A percentile compares a stretch with the other conserved stretches of the same genome.
Evolutionary conservation across 2,329 filamentous ascomycete genomes (phyloP).

Genomic region (Neonectria neomacrospora): DNA sequence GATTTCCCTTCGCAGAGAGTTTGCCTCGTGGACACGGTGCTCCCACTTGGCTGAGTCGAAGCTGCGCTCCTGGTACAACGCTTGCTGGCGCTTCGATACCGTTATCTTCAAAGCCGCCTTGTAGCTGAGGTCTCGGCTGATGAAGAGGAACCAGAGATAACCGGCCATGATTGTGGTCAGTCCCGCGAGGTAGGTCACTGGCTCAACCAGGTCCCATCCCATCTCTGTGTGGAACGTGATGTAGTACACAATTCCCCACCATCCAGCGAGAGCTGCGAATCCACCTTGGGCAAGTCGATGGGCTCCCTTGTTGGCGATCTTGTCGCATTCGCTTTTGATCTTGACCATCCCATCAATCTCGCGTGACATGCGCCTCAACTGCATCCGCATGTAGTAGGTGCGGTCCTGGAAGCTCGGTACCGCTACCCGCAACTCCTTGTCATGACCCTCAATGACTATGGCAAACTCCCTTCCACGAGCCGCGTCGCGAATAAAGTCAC

Average conservation of each 20-base stretch:
- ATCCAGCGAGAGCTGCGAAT: slow-evolving; percentile 76
- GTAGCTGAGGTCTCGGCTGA: slow-evolving; percentile 90
- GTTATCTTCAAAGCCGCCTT: slow-evolving; percentile 88
- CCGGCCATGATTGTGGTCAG: slow-evolving; percentile 87
- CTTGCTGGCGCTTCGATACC: slow-evolving; percentile 79
- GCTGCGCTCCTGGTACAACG: slow-evolving; percentile 78
- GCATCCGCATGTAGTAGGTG: slow-evolving; percentile 87
- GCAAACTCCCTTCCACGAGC: slow-evolving; percentile 86
- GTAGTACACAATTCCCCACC: slow-evolving; percentile 87
- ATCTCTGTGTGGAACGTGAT: slow-evolving; percentile 77
- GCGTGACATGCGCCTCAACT: slow-evolving; percentile 76
- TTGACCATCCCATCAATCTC: slow-evolving; percentile 76
- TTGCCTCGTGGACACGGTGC: slow-evolving; percentile 80
- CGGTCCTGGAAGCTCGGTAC: slow-evolving; percentile 90
- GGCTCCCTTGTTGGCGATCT: slow-evolving; percentile 78
- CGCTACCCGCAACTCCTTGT: slow-evolving; percentile 75
- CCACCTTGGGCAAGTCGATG: slow-evolving; percentile 84
- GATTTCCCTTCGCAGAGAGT: slow-evolving; percentile 80
- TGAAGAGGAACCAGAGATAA: slow-evolving; percentile 93
- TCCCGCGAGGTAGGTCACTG: slow-evolving; percentile 89
- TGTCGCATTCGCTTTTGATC: slow-evolving; percentile 85
- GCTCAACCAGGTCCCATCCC: slow-evolving; percentile 93
- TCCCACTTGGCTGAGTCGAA: slow-evolving; percentile 86
- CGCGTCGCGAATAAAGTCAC: slow-evolving; percentile 93
- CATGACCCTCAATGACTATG: slow-evolving; percentile 79